These are phyloP conservation scores for Myxozyma vanderwaltii DNA, from an alignment of 805 yeast genomes.

Conservation along the genomic window DNA sequence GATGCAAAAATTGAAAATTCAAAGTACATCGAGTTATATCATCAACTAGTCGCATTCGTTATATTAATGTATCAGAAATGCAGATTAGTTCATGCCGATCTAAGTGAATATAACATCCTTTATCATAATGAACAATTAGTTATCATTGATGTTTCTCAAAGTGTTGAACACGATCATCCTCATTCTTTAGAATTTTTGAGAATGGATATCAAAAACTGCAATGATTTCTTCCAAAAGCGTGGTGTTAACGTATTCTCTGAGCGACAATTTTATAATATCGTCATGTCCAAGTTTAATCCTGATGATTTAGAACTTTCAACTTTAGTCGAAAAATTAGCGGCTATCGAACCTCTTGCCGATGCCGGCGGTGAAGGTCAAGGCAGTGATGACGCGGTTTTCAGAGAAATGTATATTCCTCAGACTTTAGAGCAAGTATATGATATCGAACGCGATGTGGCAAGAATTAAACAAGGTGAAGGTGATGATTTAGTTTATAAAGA, in stretches of 20 bases:
- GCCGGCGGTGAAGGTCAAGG: slow-evolving; percentile 51
- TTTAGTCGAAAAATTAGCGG: slow-evolving; percentile 43
- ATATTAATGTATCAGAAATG: slow-evolving; percentile 85
- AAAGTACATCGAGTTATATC: slow-evolving; percentile 67
- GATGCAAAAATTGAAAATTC: slow-evolving; percentile 55
- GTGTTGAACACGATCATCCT: slow-evolving; percentile 97
- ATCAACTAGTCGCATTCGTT: slow-evolving; percentile 80
- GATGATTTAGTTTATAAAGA: slow-evolving; percentile 62
- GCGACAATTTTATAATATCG: slow-evolving; percentile 74
- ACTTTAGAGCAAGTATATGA: slow-evolving; percentile 53
- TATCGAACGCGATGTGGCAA: slow-evolving; percentile 72
- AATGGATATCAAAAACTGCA: slow-evolving; percentile 96
- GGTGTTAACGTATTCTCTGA: slow-evolving; percentile 80
- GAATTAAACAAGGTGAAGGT: slow-evolving; percentile 65
- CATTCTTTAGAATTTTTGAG: slow-evolving; percentile 91
- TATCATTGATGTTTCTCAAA: slow-evolving; percentile 94
- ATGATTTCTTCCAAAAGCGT: slow-evolving; percentile 77
- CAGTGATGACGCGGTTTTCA: slow-evolving; percentile 82
- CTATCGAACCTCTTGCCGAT: slow-evolving; percentile 24
- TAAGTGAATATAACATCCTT: slow-evolving; percentile 91
- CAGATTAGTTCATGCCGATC: slow-evolving; percentile 92
- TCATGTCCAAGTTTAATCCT: slow-evolving; percentile 49
- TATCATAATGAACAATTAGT: slow-evolving; percentile 72
- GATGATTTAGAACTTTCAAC: slow-evolving; percentile 41
- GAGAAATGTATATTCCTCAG: slow-evolving; percentile 80